Evolutionary conservation across 2,329 filamentous ascomycete species (phyloP).

Genomic region (Lachnellula cervina): DNA sequence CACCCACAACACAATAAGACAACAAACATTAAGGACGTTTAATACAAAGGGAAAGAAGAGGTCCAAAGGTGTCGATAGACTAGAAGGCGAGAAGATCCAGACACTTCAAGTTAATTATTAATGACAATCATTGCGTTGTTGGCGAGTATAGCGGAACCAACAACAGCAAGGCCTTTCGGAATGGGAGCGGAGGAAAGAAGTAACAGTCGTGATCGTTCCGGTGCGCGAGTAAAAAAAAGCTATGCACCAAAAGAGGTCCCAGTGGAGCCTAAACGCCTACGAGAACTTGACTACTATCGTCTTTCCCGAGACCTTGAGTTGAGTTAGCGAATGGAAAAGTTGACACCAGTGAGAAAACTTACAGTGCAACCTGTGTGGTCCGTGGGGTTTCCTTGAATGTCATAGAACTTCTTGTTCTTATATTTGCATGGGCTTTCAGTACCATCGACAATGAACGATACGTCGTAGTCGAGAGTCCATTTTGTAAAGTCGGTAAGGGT

Average conservation of each 20-base stretch:
- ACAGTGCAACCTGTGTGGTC: slow-evolving; percentile 26
- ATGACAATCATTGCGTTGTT: slow-evolving; percentile 21
- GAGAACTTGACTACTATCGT: slow-evolving; percentile 24
- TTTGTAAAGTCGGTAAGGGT: slow-evolving; percentile 50
- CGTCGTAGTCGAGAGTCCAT: slow-evolving; percentile 67
- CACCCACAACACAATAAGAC: slow-evolving; percentile 24
- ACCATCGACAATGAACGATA: slow-evolving; percentile 63
- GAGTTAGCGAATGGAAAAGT: background rate
- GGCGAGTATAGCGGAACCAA: slow-evolving; percentile 19
- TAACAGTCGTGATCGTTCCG: slow-evolving; percentile 22
- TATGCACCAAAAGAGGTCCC: slow-evolving; percentile 17
- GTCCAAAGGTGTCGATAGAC: slow-evolving; percentile 18
- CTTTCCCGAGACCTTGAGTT: slow-evolving; percentile 20
- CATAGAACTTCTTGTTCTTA: slow-evolving; percentile 26
- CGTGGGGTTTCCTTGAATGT: slow-evolving; percentile 13
- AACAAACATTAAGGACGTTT: slow-evolving; percentile 32
- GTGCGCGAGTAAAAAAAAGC: slow-evolving; percentile 15
- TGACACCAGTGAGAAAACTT: slow-evolving; percentile 19
- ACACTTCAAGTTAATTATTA: slow-evolving; percentile 17
- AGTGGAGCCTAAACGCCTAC: slow-evolving; percentile 15
- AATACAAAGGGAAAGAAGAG: slow-evolving; percentile 30
- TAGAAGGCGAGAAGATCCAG: slow-evolving; percentile 16
- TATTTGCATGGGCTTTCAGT: slow-evolving; percentile 24
- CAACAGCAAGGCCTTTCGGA: slow-evolving; percentile 18
- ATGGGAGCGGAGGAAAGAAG: slow-evolving; percentile 12